Percentiles rank a stretch among this genome's conserved stretches.
phyloP scores from a whole-genome alignment of 1,139 yeast species.

The Magnusiomyces sp. region DNA sequence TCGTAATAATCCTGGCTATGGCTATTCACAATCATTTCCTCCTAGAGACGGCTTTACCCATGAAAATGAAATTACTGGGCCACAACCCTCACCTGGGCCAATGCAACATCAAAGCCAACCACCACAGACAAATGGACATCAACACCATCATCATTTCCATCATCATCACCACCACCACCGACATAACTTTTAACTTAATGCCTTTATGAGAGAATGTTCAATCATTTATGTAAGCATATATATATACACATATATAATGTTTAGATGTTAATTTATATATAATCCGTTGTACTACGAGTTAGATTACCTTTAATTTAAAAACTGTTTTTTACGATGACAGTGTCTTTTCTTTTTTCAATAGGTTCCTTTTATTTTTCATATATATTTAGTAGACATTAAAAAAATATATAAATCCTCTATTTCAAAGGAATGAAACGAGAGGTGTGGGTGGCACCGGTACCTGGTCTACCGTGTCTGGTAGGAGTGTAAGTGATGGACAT shows the following conservation, averaged over 20 bases:
- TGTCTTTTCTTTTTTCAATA: too few species aligned
- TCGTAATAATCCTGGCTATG: background rate
- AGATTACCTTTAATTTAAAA: background rate
- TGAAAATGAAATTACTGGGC: too few species aligned
- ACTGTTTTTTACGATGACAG: background rate
- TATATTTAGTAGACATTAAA: constrained; percentile 1
- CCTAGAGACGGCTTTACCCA: too few species aligned
- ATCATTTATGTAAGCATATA: background rate
- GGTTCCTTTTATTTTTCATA: too few species aligned
- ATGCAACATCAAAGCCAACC: background rate
- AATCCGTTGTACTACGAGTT: background rate
- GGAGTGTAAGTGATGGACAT: constrained; percentile 99
- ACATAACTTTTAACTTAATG: background rate
- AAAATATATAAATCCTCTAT: constrained; percentile 20
- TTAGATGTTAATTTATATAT: background rate
- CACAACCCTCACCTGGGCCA: background rate
- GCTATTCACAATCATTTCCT: background rate
- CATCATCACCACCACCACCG: background rate
- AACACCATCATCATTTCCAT: constrained; percentile 1
- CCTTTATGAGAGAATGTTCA: background rate
- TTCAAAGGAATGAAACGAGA: constrained; percentile 40
- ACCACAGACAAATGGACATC: background rate
- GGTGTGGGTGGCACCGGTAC: constrained; percentile 71
- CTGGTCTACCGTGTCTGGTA: constrained; percentile 99
- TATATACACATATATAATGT: background rate